Percentiles rank a stretch among this genome's conserved stretches.
phyloP scores from a whole-genome alignment of 768 basidiomycete genomes.

The Sporobolomyces pararoseus region DNA sequence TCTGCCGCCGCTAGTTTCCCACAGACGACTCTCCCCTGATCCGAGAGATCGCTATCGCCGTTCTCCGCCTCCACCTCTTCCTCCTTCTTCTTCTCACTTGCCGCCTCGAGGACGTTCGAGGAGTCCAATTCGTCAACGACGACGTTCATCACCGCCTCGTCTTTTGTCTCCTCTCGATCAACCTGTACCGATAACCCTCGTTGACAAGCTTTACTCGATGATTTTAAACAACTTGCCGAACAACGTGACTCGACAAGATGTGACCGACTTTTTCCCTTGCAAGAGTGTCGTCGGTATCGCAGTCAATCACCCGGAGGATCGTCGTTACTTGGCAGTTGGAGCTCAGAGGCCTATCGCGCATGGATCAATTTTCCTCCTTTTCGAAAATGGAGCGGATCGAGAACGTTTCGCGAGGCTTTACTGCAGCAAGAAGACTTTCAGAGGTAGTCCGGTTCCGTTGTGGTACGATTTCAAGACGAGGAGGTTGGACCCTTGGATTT shows the following conservation, averaged over 20 bases:
- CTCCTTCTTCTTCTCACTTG: background rate
- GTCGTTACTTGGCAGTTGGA: background rate
- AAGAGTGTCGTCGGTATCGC: background rate
- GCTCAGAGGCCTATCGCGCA: background rate
- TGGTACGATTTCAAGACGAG: background rate
- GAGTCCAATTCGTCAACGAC: background rate
- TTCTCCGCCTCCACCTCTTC: background rate
- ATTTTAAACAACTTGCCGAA: background rate
- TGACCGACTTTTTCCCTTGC: background rate
- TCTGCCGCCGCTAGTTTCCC: too few species aligned
- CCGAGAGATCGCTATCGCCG: background rate
- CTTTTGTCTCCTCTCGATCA: background rate
- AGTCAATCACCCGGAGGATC: background rate
- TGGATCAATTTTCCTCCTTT: conserved; percentile 9
- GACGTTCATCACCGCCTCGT: background rate
- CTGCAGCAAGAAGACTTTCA: background rate
- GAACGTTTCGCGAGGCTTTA: background rate
- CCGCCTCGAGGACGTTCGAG: background rate
- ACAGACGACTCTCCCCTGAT: too few species aligned
- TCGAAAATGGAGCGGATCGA: background rate
- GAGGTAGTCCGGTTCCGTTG: background rate
- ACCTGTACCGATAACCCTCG: background rate
- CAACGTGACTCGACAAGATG: background rate
- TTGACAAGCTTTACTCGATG: background rate
- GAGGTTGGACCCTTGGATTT: background rate